A percentile compares a stretch with the other conserved stretches of the same genome.
Conservation (phyloP, 805 yeast genomes). For the Starmerella scarabaei region DNA sequence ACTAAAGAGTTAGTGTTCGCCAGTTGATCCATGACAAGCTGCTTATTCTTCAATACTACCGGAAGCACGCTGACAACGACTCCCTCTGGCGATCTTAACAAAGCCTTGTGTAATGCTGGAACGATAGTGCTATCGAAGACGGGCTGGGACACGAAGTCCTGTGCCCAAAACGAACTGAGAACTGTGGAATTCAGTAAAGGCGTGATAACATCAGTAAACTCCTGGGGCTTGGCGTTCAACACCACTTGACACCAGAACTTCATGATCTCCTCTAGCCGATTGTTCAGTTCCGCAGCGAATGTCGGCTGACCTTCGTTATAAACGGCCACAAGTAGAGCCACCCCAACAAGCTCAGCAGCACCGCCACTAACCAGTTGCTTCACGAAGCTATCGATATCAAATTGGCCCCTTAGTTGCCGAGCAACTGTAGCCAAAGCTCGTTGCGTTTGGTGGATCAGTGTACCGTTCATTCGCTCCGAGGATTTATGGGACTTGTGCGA, state of each 20-base stretch:
- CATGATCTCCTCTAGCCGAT: background rate
- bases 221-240: conserved; percentile 23
- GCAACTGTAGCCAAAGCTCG: background rate
- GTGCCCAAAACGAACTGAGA: conserved; percentile 6
- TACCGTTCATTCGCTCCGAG: conserved; percentile 1
- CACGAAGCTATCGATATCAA: background rate
- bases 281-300: conserved; percentile 1
- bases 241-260: conserved; percentile 23
- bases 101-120: conserved; percentile 59
- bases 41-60: conserved; percentile 31
- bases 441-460: conserved; percentile 1
- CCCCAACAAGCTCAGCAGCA: background rate
- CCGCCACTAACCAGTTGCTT: background rate
- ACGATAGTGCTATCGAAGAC: conserved; percentile 32
- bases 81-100: conserved; percentile 65
- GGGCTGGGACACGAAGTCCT: conserved; percentile 26
- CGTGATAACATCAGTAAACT: conserved; percentile 12
- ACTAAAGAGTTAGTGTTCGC: conserved; percentile 36
- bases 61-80: conserved; percentile 47
- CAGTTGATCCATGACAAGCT: conserved; percentile 33
- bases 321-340: background rate
- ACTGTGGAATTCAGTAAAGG: conserved; percentile 15
- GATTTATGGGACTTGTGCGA: conserved; percentile 4
- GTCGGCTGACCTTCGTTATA: conserved; percentile 1
- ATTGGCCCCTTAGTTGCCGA: background rate